Base-by-base conservation (phyloP, 2,329 filamentous ascomycete genomes). In the Monascus ruber region DNA sequence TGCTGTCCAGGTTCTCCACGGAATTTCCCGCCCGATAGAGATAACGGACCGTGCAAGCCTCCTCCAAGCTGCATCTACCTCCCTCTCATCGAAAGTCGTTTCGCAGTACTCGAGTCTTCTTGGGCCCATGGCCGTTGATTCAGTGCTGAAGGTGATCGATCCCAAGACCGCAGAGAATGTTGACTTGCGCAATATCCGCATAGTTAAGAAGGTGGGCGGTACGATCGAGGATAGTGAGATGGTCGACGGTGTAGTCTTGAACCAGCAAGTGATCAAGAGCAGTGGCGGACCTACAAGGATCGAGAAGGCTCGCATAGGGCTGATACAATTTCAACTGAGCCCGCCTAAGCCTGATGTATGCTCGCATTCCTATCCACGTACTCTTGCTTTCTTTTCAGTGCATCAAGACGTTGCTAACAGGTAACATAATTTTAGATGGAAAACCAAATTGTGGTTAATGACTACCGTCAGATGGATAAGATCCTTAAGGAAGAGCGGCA, bases 401-500 rank as follows among this genome's bases (percentile, higher is more conserved):
- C 36, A 34, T 11, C n/a, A 26, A 27, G 26, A 32, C 35, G 5
- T 24, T 37, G 27, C 47, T 58, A 38, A 60, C 43, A 38, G 28
- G 27, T 42, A 41, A 36, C 52, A 17, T 3, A 17, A 17, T 17
- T 17, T 17, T 17, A 86, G 79, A 98, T 98, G 91, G 91, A 98
- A 72, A 98, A 98, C 70, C 91, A 93, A 59, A 96, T 98, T 48
- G 82, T 94, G 27, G 91, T 98, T 58, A 98, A 98, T 66, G 91
- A 98, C 71, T 98, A 98, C 75, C 79, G 91, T 59, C 91, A 98
- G 65, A 98, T 98, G 91, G 91, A 98, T 73, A 98, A 96, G 76
- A 98, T 98, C 50, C 77, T 98, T 53, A 98, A 98, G 71, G 91
- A 98, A 70, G 91, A 98, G 72, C 85, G 91, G 51, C 85, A 91